Base-by-base conservation (phyloP, 2,329 filamentous ascomycete species). In the Clonostachys rosea region DNA sequence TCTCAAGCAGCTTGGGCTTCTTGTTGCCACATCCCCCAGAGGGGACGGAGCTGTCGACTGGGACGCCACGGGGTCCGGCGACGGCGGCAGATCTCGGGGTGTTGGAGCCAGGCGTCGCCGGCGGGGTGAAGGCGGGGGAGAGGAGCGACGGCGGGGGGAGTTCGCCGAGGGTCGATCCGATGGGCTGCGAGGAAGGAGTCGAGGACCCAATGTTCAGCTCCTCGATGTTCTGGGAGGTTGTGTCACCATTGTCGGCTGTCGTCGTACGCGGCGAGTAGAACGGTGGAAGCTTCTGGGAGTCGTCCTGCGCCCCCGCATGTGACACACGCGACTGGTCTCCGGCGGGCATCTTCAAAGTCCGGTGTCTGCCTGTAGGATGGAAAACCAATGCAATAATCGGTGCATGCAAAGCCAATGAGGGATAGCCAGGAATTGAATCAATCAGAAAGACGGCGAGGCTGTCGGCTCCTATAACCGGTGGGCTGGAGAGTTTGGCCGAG, bases 91-190 rank as follows among this genome's bases (percentile, higher is more conserved):
- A 39, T n/a, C 14, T 39, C 4, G 78, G 79, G 2, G 80, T 84
- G 24, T 74, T 67, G 6, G 74, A 74, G 5, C 81, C 82, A 0
- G 83, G 82, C 1, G 83, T 86, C 9, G 75, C 70, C 34, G 86
- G 86, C 13, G 88, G 87, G 7, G 84, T 91, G 67, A 90, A 96
- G 54, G 87, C 87, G 44, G 88, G 89, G 64, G 92, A 96, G 52
- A 96, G 84, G 43, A 94, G 83, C 5, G 90, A 90, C 5, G 83
- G 78, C 13, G 76, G 79, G 33, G 75, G 76, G 14, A 52, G 54
- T 43, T 56, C 56, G 20, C 52, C 39, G 33, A 34, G 36, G 36
- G 47, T n/a, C 14, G 17, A 40, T 39, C 52, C 50, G 49, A 50
- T 50, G 49, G 56, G 52, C 24, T 53, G 54, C 37, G 43, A 46